Base-by-base conservation (phyloP, 2,329 filamentous ascomycete species). In the Botryotinia convoluta region DNA sequence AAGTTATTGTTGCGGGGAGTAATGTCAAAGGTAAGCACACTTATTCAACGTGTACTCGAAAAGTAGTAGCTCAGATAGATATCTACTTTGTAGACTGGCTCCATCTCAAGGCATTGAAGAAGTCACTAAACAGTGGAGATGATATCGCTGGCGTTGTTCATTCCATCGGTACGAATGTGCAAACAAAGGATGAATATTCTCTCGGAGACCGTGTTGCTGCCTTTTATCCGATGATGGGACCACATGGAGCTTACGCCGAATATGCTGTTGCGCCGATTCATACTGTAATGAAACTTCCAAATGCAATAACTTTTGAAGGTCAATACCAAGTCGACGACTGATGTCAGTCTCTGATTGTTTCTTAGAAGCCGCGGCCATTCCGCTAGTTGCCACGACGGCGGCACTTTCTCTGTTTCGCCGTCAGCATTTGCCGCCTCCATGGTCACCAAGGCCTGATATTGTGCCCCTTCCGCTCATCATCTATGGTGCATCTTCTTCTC, bases 171-270 rank as follows among this genome's bases (percentile, higher is more conserved):
- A 75, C 81, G n/a, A 80, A 84, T 51, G 85, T 88, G 2, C 26
- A 20, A 29, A 18, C n/a, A 9, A 60, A 18, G 18, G 83, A 80
- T 68, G 74, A 76, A 39, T 87, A 79, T 74, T 77, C 77, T 48
- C 75, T 74, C 29, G 85, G 84, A 32, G 84, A 86, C 70, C 82
- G 85, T 22, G 85, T 86, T 10, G 83, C 82, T 0, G 84, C 83
- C 1, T 84, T 86, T 71, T 84, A 86, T 72, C 81, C 86, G 74
- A 88, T 90, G 83, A 75, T 80, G 57, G 81, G 81, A 0, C 82
- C 84, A 0, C 78, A 83, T 20, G 89, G 89, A 2, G 85, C 83
- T 8, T 91, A 85, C 73, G 89, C 88, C 8, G 88, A 91, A 77
- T 91, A 90, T 74, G 86, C 87, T 2, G 79, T 90, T 4, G 85